Percentiles rank a stretch among this genome's conserved stretches.
Evolutionary conservation across 768 basidiomycete genomes (phyloP).

Genomic region (Boletellus ananas): DNA sequence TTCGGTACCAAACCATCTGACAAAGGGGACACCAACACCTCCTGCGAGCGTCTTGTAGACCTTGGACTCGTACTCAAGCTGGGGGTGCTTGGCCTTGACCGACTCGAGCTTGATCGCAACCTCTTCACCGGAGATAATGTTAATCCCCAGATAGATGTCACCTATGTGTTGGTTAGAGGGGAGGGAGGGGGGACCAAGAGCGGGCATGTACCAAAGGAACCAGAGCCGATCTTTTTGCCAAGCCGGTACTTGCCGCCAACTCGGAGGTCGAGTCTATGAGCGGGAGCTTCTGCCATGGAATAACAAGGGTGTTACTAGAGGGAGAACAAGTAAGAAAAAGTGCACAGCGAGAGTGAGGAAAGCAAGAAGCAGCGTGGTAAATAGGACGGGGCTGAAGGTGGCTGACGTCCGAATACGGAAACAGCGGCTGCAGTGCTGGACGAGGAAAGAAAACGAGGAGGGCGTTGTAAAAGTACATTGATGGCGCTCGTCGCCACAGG

Average conservation of each 20-base stretch:
- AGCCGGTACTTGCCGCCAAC: constrained; percentile 96
- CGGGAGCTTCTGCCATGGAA: constrained; percentile 69
- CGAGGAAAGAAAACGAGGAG: not conserved
- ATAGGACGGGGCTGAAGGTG: constrained; percentile 35
- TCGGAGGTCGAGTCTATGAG: constrained; percentile 76
- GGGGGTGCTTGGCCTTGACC: constrained; percentile 99
- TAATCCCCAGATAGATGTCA: constrained; percentile 99
- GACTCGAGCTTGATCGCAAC: constrained; percentile 99
- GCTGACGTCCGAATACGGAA: constrained; percentile 26
- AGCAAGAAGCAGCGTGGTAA: constrained; percentile 24
- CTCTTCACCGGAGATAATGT: constrained; percentile 99
- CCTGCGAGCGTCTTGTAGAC: constrained; percentile 98
- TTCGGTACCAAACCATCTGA: constrained; percentile 91
- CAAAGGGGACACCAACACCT: constrained; percentile 98
- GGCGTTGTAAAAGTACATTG: constrained; percentile 1
- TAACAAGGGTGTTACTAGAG: constrained; percentile 12
- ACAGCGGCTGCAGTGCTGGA: constrained; percentile 1
- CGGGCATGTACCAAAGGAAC: constrained; percentile 81
- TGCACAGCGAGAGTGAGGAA: constrained; percentile 17
- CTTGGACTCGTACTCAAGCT: constrained; percentile 97
- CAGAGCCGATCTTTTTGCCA: constrained; percentile 99
- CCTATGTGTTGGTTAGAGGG: constrained; percentile 44
- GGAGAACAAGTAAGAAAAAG: constrained; percentile 15
- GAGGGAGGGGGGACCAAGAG: not conserved
- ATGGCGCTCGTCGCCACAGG: constrained; percentile 1